Base-by-base conservation (phyloP, 805 yeast species). In the Candida ipomoeae region DNA sequence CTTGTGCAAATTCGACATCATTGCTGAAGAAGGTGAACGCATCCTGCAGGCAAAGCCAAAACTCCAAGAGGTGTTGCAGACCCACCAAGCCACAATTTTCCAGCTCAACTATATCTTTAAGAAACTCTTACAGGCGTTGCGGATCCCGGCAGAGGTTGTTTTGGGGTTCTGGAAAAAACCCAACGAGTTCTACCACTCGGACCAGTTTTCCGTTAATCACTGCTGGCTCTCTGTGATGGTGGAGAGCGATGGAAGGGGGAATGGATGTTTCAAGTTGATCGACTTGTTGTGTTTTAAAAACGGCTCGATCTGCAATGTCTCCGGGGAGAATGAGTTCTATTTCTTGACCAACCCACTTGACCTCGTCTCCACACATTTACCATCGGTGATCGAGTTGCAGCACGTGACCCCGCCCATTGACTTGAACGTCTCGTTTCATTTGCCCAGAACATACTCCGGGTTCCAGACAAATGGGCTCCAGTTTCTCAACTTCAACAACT, bases 361-460 rank as follows among this genome's bases (percentile, higher is more conserved):
- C 50, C 63, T 89, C 39, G 80, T 94, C 14, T 85, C 85, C 55
- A 87, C 97, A 0, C 99, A 94, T 66, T 82, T 89, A 43, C 98
- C 99, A 13, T 75, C 82, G 15, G 82, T 82, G 51, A 81, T 81
- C 40, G 85, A 81, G 52, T 85, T 87, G 55, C 99, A 94, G 66
- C 96, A 88, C 68, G 80, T 92, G 18, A 77, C 81, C 31, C 98
- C 97, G 3, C 88, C 95, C 2, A 71, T 92, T 53, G 91, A 88
- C 54, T 85, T 87, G 34, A 77, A 82, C 55, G 81, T 85, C 20
- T 91, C 94, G 14, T 75, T 89, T 51, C 81, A 89, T 42, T 71
- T 92, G 44, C 99, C 99, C 0, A 79, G 95, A 31, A 81, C 85
- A n/a, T 87, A 89, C 61, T 91, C 96, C 0, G 85, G 89, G 0